These are phyloP conservation scores for Myxozyma neglecta DNA, from an alignment of 805 yeast species.

Conservation along the genomic window DNA sequence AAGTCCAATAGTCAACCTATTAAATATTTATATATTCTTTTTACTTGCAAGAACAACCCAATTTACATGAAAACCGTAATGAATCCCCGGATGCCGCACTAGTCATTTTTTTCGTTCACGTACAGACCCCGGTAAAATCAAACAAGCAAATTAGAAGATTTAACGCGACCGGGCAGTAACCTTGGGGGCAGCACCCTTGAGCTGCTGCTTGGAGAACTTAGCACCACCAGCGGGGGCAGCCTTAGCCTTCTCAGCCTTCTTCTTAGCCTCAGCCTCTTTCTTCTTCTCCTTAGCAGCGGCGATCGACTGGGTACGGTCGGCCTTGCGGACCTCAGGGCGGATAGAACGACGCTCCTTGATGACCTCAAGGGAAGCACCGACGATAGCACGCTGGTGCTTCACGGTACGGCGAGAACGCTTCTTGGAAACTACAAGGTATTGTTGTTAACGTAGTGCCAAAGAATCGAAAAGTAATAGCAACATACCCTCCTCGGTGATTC, in stretches of 20 bases:
- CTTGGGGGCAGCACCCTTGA: conserved; percentile 97
- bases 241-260: conserved; percentile 91
- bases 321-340: conserved; percentile 98
- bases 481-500: conserved; percentile 86
- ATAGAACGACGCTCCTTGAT: conserved; percentile 96
- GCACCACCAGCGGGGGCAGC: conserved; percentile 59
- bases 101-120: not conserved
- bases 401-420: conserved; percentile 96
- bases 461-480: not conserved
- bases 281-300: conserved; percentile 50
- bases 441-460: not conserved
- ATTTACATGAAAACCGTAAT: not conserved
- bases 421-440: conserved; percentile 60
- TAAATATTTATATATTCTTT: conserved; percentile 1
- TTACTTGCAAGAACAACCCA: not conserved
- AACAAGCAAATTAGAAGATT: conserved; percentile 36
- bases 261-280: conserved; percentile 89
- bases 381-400: conserved; percentile 98
- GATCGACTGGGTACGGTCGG: conserved; percentile 89
- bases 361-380: conserved; percentile 98
- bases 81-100: not conserved
- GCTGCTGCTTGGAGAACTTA: conserved; percentile 90
- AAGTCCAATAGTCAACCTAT: not conserved
- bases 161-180: conserved; percentile 97
- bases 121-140: not conserved